Evolutionary conservation across 169 alveolate genomes (phyloP).

Genomic region (Plasmodium coatneyi): DNA sequence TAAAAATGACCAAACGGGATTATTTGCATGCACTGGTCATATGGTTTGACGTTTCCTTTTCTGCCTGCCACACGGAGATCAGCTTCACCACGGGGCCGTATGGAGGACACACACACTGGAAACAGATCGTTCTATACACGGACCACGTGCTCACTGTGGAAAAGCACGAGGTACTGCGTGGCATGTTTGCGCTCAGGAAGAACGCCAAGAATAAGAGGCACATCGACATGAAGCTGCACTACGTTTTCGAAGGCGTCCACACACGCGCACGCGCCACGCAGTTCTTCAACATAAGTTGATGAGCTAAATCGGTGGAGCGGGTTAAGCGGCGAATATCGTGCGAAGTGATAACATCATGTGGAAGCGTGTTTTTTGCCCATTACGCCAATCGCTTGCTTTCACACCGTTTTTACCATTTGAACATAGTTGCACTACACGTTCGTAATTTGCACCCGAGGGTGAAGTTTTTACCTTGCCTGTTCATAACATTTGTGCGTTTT

Average conservation of each 20-base stretch:
- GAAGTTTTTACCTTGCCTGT: constrained; percentile 7
- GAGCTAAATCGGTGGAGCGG: not conserved
- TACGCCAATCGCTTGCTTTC: not conserved
- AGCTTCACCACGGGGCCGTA: constrained; percentile 91
- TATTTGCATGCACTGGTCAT: constrained; percentile 92
- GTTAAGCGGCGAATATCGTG: not conserved
- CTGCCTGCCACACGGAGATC: constrained; percentile 91
- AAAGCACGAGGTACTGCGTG: constrained; percentile 66
- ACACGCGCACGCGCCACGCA: constrained; percentile 65
- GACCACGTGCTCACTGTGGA: constrained; percentile 84
- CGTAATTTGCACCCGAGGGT: constrained; percentile 3
- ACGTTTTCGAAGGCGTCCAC: constrained; percentile 71
- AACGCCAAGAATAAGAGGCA: constrained; percentile 89
- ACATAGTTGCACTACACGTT: constrained; percentile 1
- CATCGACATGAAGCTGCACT: constrained; percentile 89
- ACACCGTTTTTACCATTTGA: not conserved
- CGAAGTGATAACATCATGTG: not conserved
- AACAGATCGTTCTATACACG: constrained; percentile 93
- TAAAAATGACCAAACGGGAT: constrained; percentile 86
- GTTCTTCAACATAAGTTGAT: constrained; percentile 43
- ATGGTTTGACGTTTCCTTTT: constrained; percentile 94
- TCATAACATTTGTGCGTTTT: not conserved
- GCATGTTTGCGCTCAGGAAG: constrained; percentile 90
- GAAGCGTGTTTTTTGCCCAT: not conserved
- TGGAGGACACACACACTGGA: constrained; percentile 92